Base-by-base conservation (phyloP, 176 grass and related monocot species). In the Paspalum vaginatum region DNA sequence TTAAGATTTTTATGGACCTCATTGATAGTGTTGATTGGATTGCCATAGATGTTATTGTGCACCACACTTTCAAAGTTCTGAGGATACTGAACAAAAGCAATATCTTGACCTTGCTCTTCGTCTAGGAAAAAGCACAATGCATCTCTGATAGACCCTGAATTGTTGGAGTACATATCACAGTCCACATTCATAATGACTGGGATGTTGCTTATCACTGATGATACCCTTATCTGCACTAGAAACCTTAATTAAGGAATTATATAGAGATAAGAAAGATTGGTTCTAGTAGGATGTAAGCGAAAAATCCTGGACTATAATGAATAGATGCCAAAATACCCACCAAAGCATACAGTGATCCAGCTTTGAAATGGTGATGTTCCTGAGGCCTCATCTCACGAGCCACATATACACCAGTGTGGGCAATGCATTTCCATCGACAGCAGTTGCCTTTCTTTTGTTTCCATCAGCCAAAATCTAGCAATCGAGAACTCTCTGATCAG, bases 121-220 rank as follows among this genome's bases (percentile, higher is more conserved):
- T 93, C 91, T 72, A 93, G 66, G 49, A 97, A 74, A 81, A 97
- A 91, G 44, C 94, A 93, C 25, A 93, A 40, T 24, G 86, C 84
- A 61, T 97, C 94, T 78, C 83, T 91, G 58, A 97, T 70, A 47
- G 84, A 86, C 13, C 86, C 77, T 26, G 91, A 89, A 63, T 93
- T 85, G 70, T 91, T 97, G 5, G 91, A 93, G 77, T 93, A 91
- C 94, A 93, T 97, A 62, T 97, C 94, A 24, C 94, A 97, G 61
- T 97, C 88, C 6, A 85, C 78, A 63, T 93, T 97, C 81, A 97
- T 82, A 51, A 97, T 89, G 81, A 97, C 57, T 20, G 86, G 65
- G 9, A 91, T 78, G 53, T 89, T 91, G 72, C 91, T 93, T 74
- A 97, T 93, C 40, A 84, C 88, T 42, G 91, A 85, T 39, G 94